These are phyloP conservation scores for Agrocybe praecox DNA, from an alignment of 768 basidiomycete species.

Conservation along the genomic window DNA sequence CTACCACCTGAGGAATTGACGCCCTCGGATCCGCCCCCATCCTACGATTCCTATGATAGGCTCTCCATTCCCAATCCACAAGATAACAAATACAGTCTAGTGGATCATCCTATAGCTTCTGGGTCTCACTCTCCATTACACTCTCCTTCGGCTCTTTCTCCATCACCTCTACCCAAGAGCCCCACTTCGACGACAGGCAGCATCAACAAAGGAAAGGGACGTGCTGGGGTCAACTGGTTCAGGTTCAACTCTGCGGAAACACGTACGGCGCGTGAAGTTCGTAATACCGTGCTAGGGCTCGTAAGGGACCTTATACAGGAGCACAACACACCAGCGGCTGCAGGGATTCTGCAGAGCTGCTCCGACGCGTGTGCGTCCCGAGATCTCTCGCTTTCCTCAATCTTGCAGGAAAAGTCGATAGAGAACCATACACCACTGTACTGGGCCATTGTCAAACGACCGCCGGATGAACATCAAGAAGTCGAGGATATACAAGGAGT, in stretches of 20 bases:
- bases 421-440: conserved; percentile 70
- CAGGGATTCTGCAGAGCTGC: conserved; percentile 61
- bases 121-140: conserved; percentile 7
- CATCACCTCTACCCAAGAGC: conserved; percentile 8
- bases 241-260: conserved; percentile 27
- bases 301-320: conserved; percentile 58
- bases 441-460: conserved; percentile 71
- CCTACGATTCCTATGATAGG: conserved; percentile 43
- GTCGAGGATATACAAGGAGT: conserved; percentile 30
- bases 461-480: conserved; percentile 35
- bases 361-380: conserved; percentile 58
- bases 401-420: conserved; percentile 66
- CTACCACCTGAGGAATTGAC: conserved; percentile 39
- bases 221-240: conserved; percentile 37
- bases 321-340: conserved; percentile 29
- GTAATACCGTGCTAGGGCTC: conserved; percentile 52
- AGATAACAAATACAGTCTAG: conserved; percentile 7
- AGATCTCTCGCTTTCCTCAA: conserved; percentile 47
- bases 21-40: conserved; percentile 40
- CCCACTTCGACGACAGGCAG: conserved; percentile 10
- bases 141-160: conserved; percentile 7
- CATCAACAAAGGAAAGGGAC: conserved; percentile 27
- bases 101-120: not conserved
- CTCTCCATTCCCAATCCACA: conserved; percentile 6
- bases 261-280: conserved; percentile 49